phyloP scores from a whole-genome alignment of 139 green algal species.

The Picochlorum sp. region DNA sequence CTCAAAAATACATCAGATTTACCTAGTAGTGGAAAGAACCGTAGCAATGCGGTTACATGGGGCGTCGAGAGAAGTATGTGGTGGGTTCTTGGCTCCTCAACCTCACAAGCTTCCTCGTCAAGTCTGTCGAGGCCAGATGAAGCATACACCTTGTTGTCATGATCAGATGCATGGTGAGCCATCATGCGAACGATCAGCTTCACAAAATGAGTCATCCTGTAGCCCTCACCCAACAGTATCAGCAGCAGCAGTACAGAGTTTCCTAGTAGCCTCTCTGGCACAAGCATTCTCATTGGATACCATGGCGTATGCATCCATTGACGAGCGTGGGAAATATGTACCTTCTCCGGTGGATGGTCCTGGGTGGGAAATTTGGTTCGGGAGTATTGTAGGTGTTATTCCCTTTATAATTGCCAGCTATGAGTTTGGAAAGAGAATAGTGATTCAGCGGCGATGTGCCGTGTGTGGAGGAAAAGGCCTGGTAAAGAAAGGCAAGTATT shows the following conservation, averaged over 20 bases:
- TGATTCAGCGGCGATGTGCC: slow-evolving; percentile 74
- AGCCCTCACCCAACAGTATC: not conserved
- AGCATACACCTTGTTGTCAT: not conserved
- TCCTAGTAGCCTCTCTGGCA: not conserved
- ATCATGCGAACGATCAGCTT: not conserved
- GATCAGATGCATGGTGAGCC: slow-evolving; percentile 2
- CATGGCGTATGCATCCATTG: not conserved
- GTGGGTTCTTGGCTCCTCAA: no score
- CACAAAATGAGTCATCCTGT: not conserved
- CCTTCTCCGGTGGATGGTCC: slow-evolving; percentile 33
- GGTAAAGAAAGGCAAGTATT: slow-evolving; percentile 39
- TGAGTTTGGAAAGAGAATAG: slow-evolving; percentile 79
- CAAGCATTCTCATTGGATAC: slow-evolving; percentile 12
- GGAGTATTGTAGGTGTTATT: slow-evolving; percentile 51
- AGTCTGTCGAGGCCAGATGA: slow-evolving; percentile 9
- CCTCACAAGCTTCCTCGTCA: not conserved
- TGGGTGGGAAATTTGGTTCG: slow-evolving; percentile 61
- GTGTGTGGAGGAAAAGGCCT: slow-evolving; percentile 62
- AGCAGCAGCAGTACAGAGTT: not conserved
- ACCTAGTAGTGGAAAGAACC: no score
- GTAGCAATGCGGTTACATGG: no score
- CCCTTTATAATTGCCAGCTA: no score
- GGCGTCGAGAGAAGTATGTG: no score
- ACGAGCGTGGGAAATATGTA: slow-evolving; percentile 12
- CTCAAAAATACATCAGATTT: no score